Percentiles rank a stretch among this genome's conserved stretches.
Conservation (phyloP, 2,329 filamentous ascomycete genomes). For the Samsoniella hepiali region DNA sequence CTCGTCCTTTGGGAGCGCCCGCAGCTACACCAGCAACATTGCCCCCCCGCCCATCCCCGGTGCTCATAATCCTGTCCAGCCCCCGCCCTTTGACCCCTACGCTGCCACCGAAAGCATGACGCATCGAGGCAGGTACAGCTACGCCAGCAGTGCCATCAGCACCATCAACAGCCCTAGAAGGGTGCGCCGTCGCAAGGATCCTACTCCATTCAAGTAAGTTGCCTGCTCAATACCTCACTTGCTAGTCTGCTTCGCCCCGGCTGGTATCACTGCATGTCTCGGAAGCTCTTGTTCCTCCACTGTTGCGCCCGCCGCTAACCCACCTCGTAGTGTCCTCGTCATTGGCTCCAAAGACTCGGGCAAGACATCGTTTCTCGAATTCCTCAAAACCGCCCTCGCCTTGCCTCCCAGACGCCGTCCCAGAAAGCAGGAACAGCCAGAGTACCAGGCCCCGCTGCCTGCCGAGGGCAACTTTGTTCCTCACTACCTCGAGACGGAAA, state of each 20-base stretch:
- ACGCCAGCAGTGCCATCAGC: conserved; percentile 87
- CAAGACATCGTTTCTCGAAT: conserved; percentile 96
- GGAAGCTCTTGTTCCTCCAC: background rate
- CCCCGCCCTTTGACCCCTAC: conserved; percentile 66
- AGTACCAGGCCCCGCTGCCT: conserved; percentile 49
- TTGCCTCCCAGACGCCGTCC: conserved; percentile 75
- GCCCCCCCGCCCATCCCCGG: conserved; percentile 59
- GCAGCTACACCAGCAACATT: conserved; percentile 41
- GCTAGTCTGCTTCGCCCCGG: background rate
- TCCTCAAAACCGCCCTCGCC: conserved; percentile 81
- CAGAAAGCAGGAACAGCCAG: conserved; percentile 56
- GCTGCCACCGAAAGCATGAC: conserved; percentile 91
- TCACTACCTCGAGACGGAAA: conserved; percentile 90
- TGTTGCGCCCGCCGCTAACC: conserved; percentile 10
- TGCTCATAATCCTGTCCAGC: conserved; percentile 59
- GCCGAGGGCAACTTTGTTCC: conserved; percentile 73
- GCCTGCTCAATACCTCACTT: background rate
- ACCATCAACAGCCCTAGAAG: conserved; percentile 89
- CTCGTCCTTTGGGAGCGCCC: conserved; percentile 37
- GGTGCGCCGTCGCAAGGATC: conserved; percentile 91
- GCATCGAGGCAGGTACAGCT: conserved; percentile 92
- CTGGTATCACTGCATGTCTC: background rate
- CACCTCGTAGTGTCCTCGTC: conserved; percentile 69
- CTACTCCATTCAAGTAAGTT: conserved; percentile 95
- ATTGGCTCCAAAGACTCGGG: conserved; percentile 83